A percentile compares a stretch with the other conserved stretches of the same genome.
These are phyloP conservation scores for Phytophthora tentaculata DNA, from an alignment of 352 stramenopile genomes.

Conservation along the genomic window DNA sequence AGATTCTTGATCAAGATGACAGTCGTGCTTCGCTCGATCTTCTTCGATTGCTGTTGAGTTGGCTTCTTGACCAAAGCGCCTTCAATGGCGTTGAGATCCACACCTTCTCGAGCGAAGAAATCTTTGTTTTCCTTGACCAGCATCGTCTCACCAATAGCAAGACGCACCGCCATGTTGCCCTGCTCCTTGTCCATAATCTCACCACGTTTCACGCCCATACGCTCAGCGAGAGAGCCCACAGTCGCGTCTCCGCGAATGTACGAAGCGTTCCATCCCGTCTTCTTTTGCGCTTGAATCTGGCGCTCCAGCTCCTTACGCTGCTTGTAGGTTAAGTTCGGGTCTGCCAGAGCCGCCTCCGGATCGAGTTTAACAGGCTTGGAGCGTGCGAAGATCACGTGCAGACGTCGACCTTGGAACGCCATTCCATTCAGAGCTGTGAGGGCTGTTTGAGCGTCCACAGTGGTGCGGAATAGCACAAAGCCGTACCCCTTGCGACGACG, in stretches of 20 bases:
- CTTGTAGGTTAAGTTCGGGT: slow-evolving; percentile 87
- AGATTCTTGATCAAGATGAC: slow-evolving; percentile 99
- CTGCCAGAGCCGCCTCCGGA: slow-evolving; percentile 57
- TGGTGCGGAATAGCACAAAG: slow-evolving; percentile 96
- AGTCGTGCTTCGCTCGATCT: slow-evolving; percentile 92
- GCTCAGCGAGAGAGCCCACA: slow-evolving; percentile 77
- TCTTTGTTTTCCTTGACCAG: slow-evolving; percentile 98
- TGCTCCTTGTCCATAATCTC: slow-evolving; percentile 96
- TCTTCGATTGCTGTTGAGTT: slow-evolving; percentile 49
- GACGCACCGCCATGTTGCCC: slow-evolving; percentile 97
- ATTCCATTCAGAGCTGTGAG: slow-evolving; percentile 92
- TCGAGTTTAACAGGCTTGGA: slow-evolving; percentile 71
- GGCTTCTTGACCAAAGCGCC: slow-evolving; percentile 70
- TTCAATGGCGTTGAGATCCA: slow-evolving; percentile 95
- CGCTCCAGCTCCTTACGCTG: slow-evolving; percentile 92
- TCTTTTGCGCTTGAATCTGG: slow-evolving; percentile 76
- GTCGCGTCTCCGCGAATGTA: slow-evolving; percentile 85
- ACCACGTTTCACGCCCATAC: slow-evolving; percentile 92
- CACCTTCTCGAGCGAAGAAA: slow-evolving; percentile 95
- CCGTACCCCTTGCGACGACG: slow-evolving; percentile 97
- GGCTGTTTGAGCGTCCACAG: slow-evolving; percentile 89
- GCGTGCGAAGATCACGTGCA: slow-evolving; percentile 94
- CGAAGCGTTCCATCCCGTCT: slow-evolving; percentile 96
- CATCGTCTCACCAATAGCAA: slow-evolving; percentile 98
- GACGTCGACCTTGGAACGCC: slow-evolving; percentile 95